phyloP scores from a whole-genome alignment of 2,329 filamentous ascomycete genomes.

The Fusarium sp. region DNA sequence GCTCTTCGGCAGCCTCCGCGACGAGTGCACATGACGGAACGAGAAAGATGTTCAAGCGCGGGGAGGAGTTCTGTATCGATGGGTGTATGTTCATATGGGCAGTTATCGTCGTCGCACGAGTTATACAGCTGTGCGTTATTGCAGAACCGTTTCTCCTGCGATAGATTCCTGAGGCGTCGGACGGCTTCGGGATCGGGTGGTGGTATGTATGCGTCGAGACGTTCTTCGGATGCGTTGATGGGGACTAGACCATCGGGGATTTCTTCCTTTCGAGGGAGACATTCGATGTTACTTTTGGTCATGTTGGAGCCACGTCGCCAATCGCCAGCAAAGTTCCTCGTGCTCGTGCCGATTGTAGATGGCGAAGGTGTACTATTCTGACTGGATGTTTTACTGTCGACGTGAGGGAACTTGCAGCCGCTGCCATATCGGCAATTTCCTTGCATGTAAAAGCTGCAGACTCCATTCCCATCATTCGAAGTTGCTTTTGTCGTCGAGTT shows the following conservation, averaged over 20 bases:
- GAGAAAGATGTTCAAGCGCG: slow-evolving; percentile 27
- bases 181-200: slow-evolving; percentile 11
- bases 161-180: slow-evolving; percentile 30
- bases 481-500: slow-evolving; percentile 10
- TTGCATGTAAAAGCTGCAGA: slow-evolving; percentile 36
- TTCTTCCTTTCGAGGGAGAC: slow-evolving; percentile 25
- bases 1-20: slow-evolving; percentile 27
- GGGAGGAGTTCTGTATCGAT: slow-evolving; percentile 34
- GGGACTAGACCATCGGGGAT: slow-evolving; percentile 31
- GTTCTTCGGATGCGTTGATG: slow-evolving; percentile 33
- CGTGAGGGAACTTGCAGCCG: slow-evolving; percentile 34
- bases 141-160: slow-evolving; percentile 33
- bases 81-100: slow-evolving; percentile 37
- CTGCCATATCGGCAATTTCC: slow-evolving; percentile 45
- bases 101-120: slow-evolving; percentile 30
- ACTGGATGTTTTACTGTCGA: slow-evolving; percentile 24
- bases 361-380: slow-evolving; percentile 27
- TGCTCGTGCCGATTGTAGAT: slow-evolving; percentile 12
- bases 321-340: slow-evolving; percentile 9
- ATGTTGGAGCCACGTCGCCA: slow-evolving; percentile 7
- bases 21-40: slow-evolving; percentile 35
- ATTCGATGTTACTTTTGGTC: slow-evolving; percentile 21
- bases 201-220: slow-evolving; percentile 34
- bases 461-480: slow-evolving; percentile 11
- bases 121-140: slow-evolving; percentile 37